These are phyloP conservation scores for Vaucheria bursata DNA, from an alignment of 352 stramenopile species.

Conservation along the genomic window DNA sequence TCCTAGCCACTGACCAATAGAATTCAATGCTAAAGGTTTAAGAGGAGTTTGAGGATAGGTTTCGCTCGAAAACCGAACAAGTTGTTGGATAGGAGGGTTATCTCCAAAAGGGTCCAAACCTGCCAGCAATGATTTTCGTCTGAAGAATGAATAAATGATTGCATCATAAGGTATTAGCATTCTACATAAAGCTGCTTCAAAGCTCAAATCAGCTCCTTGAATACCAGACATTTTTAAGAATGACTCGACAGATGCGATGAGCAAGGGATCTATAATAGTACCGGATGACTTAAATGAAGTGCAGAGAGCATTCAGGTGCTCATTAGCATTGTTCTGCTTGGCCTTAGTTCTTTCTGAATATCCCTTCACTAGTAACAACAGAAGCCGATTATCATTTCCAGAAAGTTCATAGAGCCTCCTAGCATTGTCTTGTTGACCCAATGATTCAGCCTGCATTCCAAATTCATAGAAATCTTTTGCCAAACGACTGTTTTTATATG, in stretches of 20 bases:
- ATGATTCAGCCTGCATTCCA: neutral
- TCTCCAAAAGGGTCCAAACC: constrained; percentile 1
- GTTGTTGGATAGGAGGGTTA: neutral
- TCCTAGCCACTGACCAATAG: constrained; percentile 29
- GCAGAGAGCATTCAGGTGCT: neutral
- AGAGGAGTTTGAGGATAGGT: too few relatives aligned
- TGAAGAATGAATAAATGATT: neutral
- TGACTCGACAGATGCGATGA: neutral
- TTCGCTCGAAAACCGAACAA: too few relatives aligned
- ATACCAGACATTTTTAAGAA: neutral
- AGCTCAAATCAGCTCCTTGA: neutral
- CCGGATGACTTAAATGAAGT: neutral
- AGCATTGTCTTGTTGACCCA: constrained; percentile 21
- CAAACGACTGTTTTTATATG: constrained; percentile 18
- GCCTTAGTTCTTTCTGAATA: neutral
- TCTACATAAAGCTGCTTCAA: neutral
- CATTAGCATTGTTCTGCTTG: neutral
- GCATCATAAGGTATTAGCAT: neutral
- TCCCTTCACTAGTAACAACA: neutral
- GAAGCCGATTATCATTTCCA: constrained; percentile 16
- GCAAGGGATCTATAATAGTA: neutral
- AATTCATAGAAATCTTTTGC: constrained; percentile 8
- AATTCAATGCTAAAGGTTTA: constrained; percentile 30
- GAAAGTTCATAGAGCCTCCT: constrained; percentile 23
- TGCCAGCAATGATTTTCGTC: neutral